Base-by-base conservation (phyloP, 352 stramenopile species). In the Globisporangium apiculatum region DNA sequence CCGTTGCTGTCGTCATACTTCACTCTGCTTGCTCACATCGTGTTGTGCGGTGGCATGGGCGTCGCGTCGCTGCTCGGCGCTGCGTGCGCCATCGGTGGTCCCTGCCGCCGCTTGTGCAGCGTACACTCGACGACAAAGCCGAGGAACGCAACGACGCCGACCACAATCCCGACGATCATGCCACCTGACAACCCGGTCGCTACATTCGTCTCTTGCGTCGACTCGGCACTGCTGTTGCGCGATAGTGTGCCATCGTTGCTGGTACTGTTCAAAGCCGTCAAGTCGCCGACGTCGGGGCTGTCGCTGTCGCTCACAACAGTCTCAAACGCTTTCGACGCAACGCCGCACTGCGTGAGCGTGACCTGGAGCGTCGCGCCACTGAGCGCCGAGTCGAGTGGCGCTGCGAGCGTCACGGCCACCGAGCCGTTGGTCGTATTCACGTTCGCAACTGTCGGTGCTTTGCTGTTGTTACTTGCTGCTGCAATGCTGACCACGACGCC, bases 41-140 rank as follows among this genome's bases (percentile, higher is more conserved):
- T 49, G 24, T 31, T 31, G 24, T 31, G 24, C 24, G 24, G 24
- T 31, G 24, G 24, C 48, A 41, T 8, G 42, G 9, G 54, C n/a
- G 45, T 46, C 18, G 40, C 54, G 15, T 58, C 40, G 15, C 31
- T 58, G 38, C 15, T 57, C 6, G 55, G 38, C 24, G 24, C 24
- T 15, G 35, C 49, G 11, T 37, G 55, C 48, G 65, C 2, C 14
- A 31, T 3, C 15, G 15, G 45, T 1, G 62, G 61, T 36, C 57
- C 53, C 65, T 90, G 73, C 43, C 74, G 75, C 65, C 72, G 73
- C 54, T 88, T 89, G 71, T 94, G 84, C 62, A 86, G 65, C 46
- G 58, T 57, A 61, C 75, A 91, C 61, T 94, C 84, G 52, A 88
- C 77, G 12, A 82, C 41, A 56, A 94, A 94, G 35, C 82, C 84